Evolutionary conservation across 2,329 filamentous ascomycete genomes (phyloP), one percentile per base, ranked within the genome.

Genomic region (Graphium sp.): DNA sequence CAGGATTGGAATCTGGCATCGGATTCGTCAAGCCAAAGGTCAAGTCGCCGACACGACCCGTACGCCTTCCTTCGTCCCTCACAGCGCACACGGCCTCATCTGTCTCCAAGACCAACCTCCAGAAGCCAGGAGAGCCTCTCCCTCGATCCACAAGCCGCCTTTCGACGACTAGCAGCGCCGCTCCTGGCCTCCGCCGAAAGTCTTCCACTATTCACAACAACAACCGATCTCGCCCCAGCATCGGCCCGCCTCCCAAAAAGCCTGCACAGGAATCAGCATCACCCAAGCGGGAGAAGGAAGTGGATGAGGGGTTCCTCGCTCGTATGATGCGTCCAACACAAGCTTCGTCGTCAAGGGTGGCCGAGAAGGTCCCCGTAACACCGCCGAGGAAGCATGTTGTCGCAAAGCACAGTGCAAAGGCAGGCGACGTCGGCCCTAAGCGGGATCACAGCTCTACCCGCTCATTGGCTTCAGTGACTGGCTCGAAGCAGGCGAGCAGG

Each of bases 271-370:
- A 62, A 24, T 44, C 58, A 39, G 41, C 63, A 28, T 36, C 59
- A 6, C 47, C 55, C 2, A 63, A 62, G 39, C 57, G 60, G 34
- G 56, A 64, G 16, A 59, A 57, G 26, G 63, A 65, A 12, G 58
- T 77, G 2, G 74, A 81, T 37, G 74, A 80, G 37, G 52, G 70
- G 10, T 85, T 85, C 50, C 53, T 85, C 16, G 77, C 76, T n/a
- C 68, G 79, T 29, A 83, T 85, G 78, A 84, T 76, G 70, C 61
- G 78, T 22, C 79, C 79, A 3, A 85, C 79, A 0, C 66, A 75
- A 24, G 59, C 68, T 25, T 81, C 74, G 5, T 63, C 74, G 7
- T 73, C 61, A 36, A 83, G 81, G 52, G 64, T 66, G 0, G 56
- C 66, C 3, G 75, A 80, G 5, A 82, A 79, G 51, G 46, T 46